Evolutionary conservation across 495 filamentous ascomycete genomes (phyloP).

Genomic region (Pyrenula aspistea): DNA sequence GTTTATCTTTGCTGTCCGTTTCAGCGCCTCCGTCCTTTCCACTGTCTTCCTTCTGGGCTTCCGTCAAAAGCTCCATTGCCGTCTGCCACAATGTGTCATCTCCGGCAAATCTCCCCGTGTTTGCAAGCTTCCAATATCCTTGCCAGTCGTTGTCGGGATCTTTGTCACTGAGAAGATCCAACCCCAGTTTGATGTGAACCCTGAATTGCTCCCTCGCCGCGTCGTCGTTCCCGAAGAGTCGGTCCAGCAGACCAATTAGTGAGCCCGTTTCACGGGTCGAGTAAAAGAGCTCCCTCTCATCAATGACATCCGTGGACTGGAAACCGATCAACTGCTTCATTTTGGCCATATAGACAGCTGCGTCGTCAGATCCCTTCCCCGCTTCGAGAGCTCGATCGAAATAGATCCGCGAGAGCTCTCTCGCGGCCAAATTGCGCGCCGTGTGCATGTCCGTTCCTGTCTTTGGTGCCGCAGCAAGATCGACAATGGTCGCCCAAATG

Average conservation of each 20-base stretch:
- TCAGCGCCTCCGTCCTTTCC: constrained; percentile 1
- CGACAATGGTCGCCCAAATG: neutral
- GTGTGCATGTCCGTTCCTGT: neutral
- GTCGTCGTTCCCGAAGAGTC: neutral
- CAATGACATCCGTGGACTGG: neutral
- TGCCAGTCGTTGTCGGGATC: constrained; percentile 17
- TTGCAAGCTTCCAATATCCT: neutral
- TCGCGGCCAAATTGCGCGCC: neutral
- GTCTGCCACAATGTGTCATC: constrained; percentile 13
- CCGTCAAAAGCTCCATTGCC: constrained; percentile 7
- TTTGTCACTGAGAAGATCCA: constrained; percentile 2
- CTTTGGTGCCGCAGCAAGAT: neutral
- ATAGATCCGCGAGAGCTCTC: neutral
- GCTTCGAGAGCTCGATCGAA: neutral
- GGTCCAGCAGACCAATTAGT: neutral
- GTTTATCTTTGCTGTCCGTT: constrained; percentile 1
- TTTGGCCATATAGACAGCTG: neutral
- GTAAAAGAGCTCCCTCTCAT: neutral
- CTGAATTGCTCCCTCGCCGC: neutral
- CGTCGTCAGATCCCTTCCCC: neutral
- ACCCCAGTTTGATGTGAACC: neutral
- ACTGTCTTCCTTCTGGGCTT: constrained; percentile 1
- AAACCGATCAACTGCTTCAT: neutral
- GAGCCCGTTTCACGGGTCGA: neutral
- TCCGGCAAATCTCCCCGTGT: neutral